phyloP scores from a whole-genome alignment of 805 yeast genomes.

The Starmerella geochares region DNA sequence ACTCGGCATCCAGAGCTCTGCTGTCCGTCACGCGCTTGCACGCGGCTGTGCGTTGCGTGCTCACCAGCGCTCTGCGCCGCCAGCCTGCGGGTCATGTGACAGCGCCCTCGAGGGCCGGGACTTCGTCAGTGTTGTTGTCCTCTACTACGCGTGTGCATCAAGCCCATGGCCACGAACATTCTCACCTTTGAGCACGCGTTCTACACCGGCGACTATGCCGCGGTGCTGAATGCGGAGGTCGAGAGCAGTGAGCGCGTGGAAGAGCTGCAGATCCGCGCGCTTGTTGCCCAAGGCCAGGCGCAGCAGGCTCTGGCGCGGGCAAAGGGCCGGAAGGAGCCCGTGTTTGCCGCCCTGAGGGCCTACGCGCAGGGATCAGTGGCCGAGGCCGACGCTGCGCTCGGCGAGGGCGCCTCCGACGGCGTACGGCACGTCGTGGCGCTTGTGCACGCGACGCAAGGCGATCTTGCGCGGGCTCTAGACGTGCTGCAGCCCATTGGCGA shows the following conservation, averaged over 20 bases:
- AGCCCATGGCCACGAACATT: constrained; percentile 26
- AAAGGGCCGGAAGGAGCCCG: constrained; percentile 24
- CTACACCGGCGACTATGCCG: constrained; percentile 34
- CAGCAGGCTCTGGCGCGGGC: constrained; percentile 28
- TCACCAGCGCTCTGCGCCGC: no score
- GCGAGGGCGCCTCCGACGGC: constrained; percentile 25
- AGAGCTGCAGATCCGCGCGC: constrained; percentile 33
- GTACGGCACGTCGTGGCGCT: constrained; percentile 37
- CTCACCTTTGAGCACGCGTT: constrained; percentile 34
- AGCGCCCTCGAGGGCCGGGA: no score
- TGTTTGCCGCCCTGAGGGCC: constrained; percentile 23
- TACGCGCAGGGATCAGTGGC: constrained; percentile 26
- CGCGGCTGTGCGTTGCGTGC: no score
- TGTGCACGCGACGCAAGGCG: constrained; percentile 35
- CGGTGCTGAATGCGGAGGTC: constrained; percentile 29
- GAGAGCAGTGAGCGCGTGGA: constrained; percentile 27
- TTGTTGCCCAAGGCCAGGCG: constrained; percentile 31
- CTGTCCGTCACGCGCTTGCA: no score
- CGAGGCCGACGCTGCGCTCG: constrained; percentile 25
- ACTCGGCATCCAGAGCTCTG: no score
- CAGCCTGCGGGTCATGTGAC: no score
- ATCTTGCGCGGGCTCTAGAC: constrained; percentile 38
- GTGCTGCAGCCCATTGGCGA: constrained; percentile 35
- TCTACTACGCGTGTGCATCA: not conserved
- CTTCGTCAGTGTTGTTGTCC: constrained; percentile 15